phyloP scores from a whole-genome alignment of 2,329 filamentous ascomycete species.

The Clonostachys solani region DNA sequence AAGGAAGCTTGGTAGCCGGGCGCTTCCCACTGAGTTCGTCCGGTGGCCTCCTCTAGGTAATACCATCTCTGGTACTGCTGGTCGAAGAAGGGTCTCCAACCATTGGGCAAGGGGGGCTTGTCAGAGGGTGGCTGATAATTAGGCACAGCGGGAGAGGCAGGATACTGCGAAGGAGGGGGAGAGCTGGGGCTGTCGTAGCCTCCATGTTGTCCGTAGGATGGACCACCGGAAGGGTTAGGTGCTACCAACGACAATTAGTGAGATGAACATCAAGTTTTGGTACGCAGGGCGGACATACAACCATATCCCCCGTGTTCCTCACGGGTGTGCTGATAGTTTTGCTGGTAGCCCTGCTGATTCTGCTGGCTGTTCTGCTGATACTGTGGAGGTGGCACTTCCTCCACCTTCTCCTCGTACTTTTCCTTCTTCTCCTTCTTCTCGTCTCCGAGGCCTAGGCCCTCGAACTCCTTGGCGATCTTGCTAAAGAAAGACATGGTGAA shows the following conservation, averaged over 20 bases:
- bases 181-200: conserved; percentile 4
- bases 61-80: conserved; percentile 57
- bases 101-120: conserved; percentile 48
- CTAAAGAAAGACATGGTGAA: conserved; percentile 38
- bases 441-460: conserved; percentile 41
- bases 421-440: conserved; percentile 21
- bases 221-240: neutral
- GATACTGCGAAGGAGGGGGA: conserved; percentile 9
- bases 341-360: no score
- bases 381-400: neutral
- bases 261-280: no score
- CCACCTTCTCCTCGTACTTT: conserved; percentile 9
- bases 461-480: conserved; percentile 35
- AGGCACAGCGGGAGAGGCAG: conserved; percentile 15
- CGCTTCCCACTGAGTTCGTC: conserved; percentile 60
- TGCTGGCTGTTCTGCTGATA: conserved; percentile 1
- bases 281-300: no score
- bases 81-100: conserved; percentile 63
- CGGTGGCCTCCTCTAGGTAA: conserved; percentile 58
- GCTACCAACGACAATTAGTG: no score
- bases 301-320: no score
- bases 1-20: conserved; percentile 29
- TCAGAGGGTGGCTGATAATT: conserved; percentile 26
- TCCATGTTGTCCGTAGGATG: conserved; percentile 15
- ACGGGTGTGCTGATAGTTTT: neutral